Evolutionary conservation across 2,329 filamentous ascomycete species (phyloP).

Genomic region (Teratosphaeria nubilosa): DNA sequence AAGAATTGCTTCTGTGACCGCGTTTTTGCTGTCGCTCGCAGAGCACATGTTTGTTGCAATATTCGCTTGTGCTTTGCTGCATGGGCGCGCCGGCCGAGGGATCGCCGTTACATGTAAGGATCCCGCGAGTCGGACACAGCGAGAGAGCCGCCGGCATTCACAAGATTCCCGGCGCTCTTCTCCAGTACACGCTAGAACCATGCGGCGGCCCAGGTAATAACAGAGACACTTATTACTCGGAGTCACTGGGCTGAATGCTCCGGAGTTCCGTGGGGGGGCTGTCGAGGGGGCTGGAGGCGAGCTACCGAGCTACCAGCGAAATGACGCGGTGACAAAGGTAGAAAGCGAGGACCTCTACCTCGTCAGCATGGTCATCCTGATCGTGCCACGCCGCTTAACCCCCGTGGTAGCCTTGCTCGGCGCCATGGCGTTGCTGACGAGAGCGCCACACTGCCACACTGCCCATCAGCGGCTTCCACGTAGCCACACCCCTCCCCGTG

Average conservation of each 20-base stretch:
- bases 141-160: neutral
- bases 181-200: neutral
- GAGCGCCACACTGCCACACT: neutral
- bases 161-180: neutral
- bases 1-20: too few relatives aligned
- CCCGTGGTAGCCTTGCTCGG: neutral
- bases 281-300: neutral
- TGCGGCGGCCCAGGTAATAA: neutral
- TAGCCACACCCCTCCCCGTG: neutral
- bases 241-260: neutral
- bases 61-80: too few relatives aligned
- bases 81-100: too few relatives aligned
- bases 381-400: neutral
- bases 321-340: neutral
- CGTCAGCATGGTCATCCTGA: neutral
- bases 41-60: too few relatives aligned
- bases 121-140: too few relatives aligned
- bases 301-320: too few relatives aligned
- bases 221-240: neutral
- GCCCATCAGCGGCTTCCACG: neutral
- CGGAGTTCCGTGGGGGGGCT: neutral
- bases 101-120: too few relatives aligned
- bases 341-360: neutral
- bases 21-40: too few relatives aligned
- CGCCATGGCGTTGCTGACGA: neutral